Evolutionary conservation across 192 early-diverging fungal genomes (phyloP), one percentile per base, ranked within the genome.

Genomic region (Coemansia sp.): DNA sequence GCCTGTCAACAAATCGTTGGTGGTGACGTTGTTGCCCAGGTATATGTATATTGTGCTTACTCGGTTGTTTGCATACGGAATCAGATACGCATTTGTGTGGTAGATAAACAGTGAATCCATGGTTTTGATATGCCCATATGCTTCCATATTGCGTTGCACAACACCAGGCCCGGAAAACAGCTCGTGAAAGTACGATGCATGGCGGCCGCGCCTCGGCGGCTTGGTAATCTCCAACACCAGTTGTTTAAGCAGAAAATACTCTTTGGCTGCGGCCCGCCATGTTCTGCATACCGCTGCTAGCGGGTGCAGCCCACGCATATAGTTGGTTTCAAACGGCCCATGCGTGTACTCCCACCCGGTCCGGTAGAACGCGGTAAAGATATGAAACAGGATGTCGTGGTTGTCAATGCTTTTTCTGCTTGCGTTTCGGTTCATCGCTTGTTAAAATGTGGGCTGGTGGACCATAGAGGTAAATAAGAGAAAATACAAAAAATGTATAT

Each of bases 241-340:
- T 0, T 20, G 12, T 3, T 45, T 40, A 4, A 20, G 22, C 38
- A 45, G 38, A 20, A 60, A 60, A 14, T 60, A 42, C 4, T 25
- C 18, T 12, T 16, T 16, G 17, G 40, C 59, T 3, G 29, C 38
- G 25, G 7, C 10, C 25, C 59, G 59, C 59, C 59, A 60, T 38
- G 22, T 10, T 5, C 38, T n/a, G 40, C 42, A 25, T 22, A 60
- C 59, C 18, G 59, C n/a, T 7, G 59, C 59, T 11, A 60, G 38
- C 34, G 59, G 59, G 25, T 48, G 2, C 22, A 60, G 59, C 11
- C 59, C 59, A 42, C 59, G 40, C 40, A 48, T 42, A 42, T 60
- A 60, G 59, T 60, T 60, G 7, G 29, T 20, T 20, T 60, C 59
- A 20, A 25, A 29, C 10, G 38, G 25, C 8, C 40, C 34, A 42